phyloP scores from a whole-genome alignment of 306 rosid genomes.

The Vigna hirtella region DNA sequence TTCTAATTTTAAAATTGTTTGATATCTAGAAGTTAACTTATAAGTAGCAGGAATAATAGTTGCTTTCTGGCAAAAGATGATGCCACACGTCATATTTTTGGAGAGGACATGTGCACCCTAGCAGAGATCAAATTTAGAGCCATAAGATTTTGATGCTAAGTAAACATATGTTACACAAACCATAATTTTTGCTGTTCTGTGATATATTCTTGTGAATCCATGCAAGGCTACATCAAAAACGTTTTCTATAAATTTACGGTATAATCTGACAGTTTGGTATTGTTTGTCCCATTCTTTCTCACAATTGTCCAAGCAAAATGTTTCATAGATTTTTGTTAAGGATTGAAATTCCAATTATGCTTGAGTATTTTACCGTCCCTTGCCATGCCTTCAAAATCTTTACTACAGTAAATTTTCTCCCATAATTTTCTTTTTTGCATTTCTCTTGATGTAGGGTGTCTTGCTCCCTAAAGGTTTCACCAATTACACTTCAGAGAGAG shows the following conservation, averaged over 20 bases:
- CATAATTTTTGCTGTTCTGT: neutral
- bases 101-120: neutral
- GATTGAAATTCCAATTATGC: conserved; percentile 31
- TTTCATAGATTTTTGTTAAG: conserved; percentile 13
- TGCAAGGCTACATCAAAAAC: neutral
- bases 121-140: conserved; percentile 28
- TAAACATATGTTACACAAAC: conserved; percentile 1
- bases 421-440: conserved; percentile 20
- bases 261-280: neutral
- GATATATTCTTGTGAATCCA: conserved; percentile 11
- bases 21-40: conserved; percentile 17
- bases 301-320: conserved; percentile 1
- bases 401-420: conserved; percentile 22
- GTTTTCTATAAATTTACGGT: conserved; percentile 8
- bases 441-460: conserved; percentile 61
- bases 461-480: conserved; percentile 72
- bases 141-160: neutral
- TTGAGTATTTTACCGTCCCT: conserved; percentile 16
- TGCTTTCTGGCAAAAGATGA: conserved; percentile 16
- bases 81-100: neutral
- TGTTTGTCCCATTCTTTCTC: conserved; percentile 23
- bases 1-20: neutral
- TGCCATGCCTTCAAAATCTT: conserved; percentile 27
- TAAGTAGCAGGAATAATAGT: conserved; percentile 17
- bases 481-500: conserved; percentile 70